Base-by-base conservation (phyloP, 2,329 filamentous ascomycete genomes). In the Chaetomium sp. region DNA sequence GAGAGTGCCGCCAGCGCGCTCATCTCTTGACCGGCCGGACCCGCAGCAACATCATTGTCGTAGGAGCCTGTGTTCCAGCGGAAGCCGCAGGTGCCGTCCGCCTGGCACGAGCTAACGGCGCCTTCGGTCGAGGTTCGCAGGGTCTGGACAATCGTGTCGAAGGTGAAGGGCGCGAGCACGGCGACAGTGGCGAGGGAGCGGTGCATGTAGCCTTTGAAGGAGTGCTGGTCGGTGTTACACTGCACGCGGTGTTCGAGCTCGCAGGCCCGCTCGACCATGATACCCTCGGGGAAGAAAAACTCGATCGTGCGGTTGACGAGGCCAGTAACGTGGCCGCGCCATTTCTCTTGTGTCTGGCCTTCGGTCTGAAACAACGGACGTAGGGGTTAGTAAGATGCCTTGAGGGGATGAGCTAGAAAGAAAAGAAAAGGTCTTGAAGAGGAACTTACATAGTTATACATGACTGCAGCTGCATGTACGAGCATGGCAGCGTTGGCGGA, bases 401-500 rank as follows among this genome's bases (percentile, higher is more conserved):
- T 19, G 27, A 11, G 32, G 5, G 33, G 9, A 44, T 9, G 36
- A 36, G 34, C 12, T 12, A 2, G 32, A 14, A 12, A 10, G 4
- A 12, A 9, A 10, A 19, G 33, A 10, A 9, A 35, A 36, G n/a
- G 32, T 27, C 19, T 27, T 27, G 7, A 37, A 27, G n/a, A 34
- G 35, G 32, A 33, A 69, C 74, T 62, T 65, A 77, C 75, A 45
- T 69, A 74, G 62, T 86, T 85, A 67, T 84, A 87, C 81, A 87
- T 82, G 64, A 78, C 79, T 2, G 84, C 83, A 1, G 79, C 77
- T 2, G 83, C 84, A 36, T 79, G 73, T 4, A 84, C 64, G 56
- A 78, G 81, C 3, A 82, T 73, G 19, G 79, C 83, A 40, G 80
- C 77, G 62, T 81, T 83, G 66, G 85, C 83, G 0, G 80, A 79